Evolutionary conservation across 2,329 filamentous ascomycete species (phyloP).

Genomic region (Cordyceps cateniannulata): DNA sequence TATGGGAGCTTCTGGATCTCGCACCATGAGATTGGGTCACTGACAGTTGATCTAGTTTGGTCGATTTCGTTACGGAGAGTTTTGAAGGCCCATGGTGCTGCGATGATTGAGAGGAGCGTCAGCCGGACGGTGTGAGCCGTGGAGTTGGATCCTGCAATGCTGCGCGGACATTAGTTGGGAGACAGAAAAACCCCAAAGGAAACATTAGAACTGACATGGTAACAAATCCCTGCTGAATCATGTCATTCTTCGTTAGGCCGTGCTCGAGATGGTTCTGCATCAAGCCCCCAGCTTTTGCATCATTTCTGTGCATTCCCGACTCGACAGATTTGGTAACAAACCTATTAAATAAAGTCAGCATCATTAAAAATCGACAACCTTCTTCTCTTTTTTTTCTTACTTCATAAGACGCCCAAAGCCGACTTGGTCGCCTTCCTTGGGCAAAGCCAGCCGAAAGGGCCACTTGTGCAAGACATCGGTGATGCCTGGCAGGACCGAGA

Average conservation of each 20-base stretch:
- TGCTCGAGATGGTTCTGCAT: conserved; percentile 33
- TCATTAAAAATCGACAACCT: background rate
- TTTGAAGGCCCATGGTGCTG: conserved; percentile 35
- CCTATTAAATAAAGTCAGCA: conserved; percentile 12
- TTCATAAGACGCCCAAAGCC: conserved; percentile 34
- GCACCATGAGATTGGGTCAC: conserved; percentile 34
- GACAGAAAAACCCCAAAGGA: too few species aligned
- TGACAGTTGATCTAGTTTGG: conserved; percentile 31
- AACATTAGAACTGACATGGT: conserved; percentile 26
- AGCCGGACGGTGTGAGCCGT: conserved; percentile 48
- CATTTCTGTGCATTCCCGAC: conserved; percentile 20
- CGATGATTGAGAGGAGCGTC: conserved; percentile 45
- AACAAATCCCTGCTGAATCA: conserved; percentile 33
- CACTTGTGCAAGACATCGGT: conserved; percentile 28
- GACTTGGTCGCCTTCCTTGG: conserved; percentile 29
- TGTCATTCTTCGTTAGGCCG: conserved; percentile 28
- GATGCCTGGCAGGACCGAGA: conserved; percentile 31
- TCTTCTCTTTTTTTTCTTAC: conserved; percentile 20
- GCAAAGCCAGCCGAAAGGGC: conserved; percentile 30
- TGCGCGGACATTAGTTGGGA: conserved; percentile 18
- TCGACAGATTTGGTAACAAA: conserved; percentile 23
- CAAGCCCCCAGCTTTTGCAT: conserved; percentile 28
- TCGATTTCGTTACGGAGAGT: conserved; percentile 38
- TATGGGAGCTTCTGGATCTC: conserved; percentile 44
- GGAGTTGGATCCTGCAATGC: conserved; percentile 55